Conservation (phyloP, 2,329 filamentous ascomycete species). For the Fusarium sp. region DNA sequence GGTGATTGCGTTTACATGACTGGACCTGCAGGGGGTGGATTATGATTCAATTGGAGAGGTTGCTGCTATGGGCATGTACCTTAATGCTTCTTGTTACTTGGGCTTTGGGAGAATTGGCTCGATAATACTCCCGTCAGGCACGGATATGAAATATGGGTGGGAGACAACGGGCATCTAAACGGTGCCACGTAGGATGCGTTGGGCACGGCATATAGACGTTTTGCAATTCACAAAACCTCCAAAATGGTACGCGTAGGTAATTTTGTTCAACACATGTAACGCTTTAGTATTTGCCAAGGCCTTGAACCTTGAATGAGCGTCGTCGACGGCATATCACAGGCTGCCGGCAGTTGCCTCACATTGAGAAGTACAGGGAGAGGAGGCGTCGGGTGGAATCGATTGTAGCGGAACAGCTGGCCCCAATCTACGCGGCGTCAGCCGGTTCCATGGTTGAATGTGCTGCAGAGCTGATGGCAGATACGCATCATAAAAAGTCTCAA, state of each 20-base stretch:
- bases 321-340: slow-evolving; percentile 18
- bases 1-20: slow-evolving; percentile 30
- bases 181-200: slow-evolving; percentile 6
- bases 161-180: slow-evolving; percentile 1
- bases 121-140: not conserved
- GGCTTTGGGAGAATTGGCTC: not conserved
- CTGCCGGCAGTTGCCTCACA: too few relatives aligned
- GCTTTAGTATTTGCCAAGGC: not conserved
- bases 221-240: slow-evolving; percentile 9
- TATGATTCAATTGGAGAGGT: not conserved
- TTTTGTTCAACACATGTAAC: not conserved
- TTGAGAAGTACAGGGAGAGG: too few relatives aligned
- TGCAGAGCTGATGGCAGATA: slow-evolving; percentile 13
- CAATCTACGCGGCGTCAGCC: not conserved
- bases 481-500: not conserved
- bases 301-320: slow-evolving; percentile 9
- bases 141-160: slow-evolving; percentile 6
- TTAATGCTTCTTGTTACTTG: slow-evolving; percentile 6
- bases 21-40: not conserved
- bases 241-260: not conserved
- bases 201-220: slow-evolving; percentile 6
- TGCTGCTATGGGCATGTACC: not conserved
- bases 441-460: not conserved
- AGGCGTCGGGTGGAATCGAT: not conserved
- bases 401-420: not conserved